These are phyloP conservation scores for Atkinsonella hypoxylon DNA, from an alignment of 2,329 filamentous ascomycete species.

Conservation along the genomic window DNA sequence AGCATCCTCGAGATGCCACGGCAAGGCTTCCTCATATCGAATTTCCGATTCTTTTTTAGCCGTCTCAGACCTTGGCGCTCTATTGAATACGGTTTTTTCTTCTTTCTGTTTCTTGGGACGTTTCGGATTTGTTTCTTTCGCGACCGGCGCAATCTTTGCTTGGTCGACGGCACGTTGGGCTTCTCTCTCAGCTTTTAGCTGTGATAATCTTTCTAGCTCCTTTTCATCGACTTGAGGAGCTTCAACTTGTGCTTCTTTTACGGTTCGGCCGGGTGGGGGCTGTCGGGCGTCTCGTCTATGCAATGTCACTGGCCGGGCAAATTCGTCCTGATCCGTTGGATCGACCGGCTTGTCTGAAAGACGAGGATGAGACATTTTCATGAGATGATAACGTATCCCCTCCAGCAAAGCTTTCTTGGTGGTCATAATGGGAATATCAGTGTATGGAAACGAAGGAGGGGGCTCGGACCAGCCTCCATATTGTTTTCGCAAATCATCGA, in stretches of 20 bases:
- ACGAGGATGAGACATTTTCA: slow-evolving; percentile 59
- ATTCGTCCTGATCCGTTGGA: slow-evolving; percentile 58
- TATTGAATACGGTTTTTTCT: slow-evolving; percentile 79
- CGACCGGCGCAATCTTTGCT: slow-evolving; percentile 83
- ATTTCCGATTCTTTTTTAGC: slow-evolving; percentile 60
- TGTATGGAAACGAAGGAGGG: slow-evolving; percentile 35
- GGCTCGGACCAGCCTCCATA: slow-evolving; percentile 48
- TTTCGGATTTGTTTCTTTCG: slow-evolving; percentile 42
- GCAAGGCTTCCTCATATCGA: slow-evolving; percentile 88
- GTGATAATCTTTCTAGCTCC: slow-evolving; percentile 53
- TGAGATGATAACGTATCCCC: slow-evolving; percentile 74
- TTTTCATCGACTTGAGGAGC: slow-evolving; percentile 38
- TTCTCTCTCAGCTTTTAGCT: slow-evolving; percentile 65
- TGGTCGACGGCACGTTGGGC: slow-evolving; percentile 77
- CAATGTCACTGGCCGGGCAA: slow-evolving; percentile 76
- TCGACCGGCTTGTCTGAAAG: slow-evolving; percentile 51
- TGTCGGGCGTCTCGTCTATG: slow-evolving; percentile 79
- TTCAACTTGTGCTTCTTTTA: slow-evolving; percentile 44
- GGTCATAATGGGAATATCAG: slow-evolving; percentile 58
- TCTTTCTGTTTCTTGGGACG: slow-evolving; percentile 54
- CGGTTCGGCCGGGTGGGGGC: slow-evolving; percentile 48
- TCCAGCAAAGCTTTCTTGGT: slow-evolving; percentile 73
- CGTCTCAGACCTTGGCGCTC: slow-evolving; percentile 68
- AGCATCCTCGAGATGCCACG: slow-evolving; percentile 94
- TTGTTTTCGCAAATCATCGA: slow-evolving; percentile 30